A percentile compares a stretch with the other conserved stretches of the same genome.
phyloP scores from a whole-genome alignment of 495 filamentous ascomycete genomes.

The Hypoxylon subgilvum region DNA sequence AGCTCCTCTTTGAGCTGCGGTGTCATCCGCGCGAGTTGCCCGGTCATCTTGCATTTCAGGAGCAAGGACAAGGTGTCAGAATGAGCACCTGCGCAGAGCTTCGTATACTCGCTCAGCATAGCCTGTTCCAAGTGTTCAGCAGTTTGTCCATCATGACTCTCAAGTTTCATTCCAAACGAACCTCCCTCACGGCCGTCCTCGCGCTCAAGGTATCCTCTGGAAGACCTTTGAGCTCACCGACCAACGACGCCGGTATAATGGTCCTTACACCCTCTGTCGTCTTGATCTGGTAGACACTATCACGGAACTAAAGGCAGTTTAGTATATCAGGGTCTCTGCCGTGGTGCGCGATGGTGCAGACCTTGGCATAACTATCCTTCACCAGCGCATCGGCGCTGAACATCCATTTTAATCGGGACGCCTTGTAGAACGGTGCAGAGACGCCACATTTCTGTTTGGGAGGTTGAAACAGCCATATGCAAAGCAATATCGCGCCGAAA shows the following conservation, averaged over 20 bases:
- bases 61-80: conserved; percentile 40
- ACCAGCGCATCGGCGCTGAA: conserved; percentile 43
- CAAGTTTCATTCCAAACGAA: conserved; percentile 9
- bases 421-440: conserved; percentile 42
- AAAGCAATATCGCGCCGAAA: conserved; percentile 29
- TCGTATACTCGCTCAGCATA: conserved; percentile 47
- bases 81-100: conserved; percentile 41
- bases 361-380: conserved; percentile 46
- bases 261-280: conserved; percentile 48
- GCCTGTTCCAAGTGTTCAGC: conserved; percentile 31
- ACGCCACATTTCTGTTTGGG: conserved; percentile 32
- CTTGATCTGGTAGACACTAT: conserved; percentile 47
- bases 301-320: conserved; percentile 40
- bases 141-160: not conserved
- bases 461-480: conserved; percentile 37
- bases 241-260: conserved; percentile 43
- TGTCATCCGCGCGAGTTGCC: conserved; percentile 42
- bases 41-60: conserved; percentile 41
- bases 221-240: conserved; percentile 48
- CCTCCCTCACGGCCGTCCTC: conserved; percentile 46
- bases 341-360: conserved; percentile 2
- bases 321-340: conserved; percentile 4
- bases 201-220: conserved; percentile 47
- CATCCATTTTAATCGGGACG: conserved; percentile 46
- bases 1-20: conserved; percentile 44